Evolutionary conservation across 116 monocot genomes (phyloP).

Genomic region (Zostera marina): DNA sequence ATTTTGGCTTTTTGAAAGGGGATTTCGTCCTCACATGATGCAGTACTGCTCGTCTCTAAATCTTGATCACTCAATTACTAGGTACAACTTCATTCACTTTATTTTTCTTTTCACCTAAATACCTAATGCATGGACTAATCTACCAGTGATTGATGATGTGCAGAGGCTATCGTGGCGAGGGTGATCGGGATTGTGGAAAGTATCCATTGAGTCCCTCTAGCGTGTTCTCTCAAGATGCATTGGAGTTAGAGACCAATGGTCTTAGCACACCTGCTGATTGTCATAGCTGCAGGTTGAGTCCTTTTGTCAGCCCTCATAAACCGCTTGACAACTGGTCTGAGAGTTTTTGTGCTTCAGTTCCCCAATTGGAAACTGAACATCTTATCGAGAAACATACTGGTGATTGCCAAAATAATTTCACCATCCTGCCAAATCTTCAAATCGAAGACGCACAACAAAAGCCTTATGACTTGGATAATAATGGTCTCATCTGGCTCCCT

Average conservation of each 20-base stretch:
- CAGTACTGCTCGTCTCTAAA: not conserved
- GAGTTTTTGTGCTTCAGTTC: not conserved
- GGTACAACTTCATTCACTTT: slow-evolving; percentile 3
- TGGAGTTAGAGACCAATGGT: slow-evolving; percentile 13
- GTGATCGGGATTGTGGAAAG: slow-evolving; percentile 9
- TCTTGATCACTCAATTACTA: slow-evolving; percentile 10
- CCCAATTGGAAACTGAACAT: slow-evolving; percentile 4
- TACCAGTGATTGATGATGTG: not conserved
- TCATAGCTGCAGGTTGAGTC: slow-evolving; percentile 11
- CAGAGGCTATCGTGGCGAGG: slow-evolving; percentile 8
- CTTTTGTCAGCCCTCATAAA: slow-evolving; percentile 12
- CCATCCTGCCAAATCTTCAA: not conserved
- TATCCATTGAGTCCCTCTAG: slow-evolving; percentile 12
- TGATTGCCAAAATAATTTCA: not conserved
- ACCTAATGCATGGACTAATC: not conserved
- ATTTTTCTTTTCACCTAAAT: not conserved
- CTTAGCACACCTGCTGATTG: slow-evolving; percentile 10
- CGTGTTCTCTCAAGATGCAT: slow-evolving; percentile 11
- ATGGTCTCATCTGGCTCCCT: slow-evolving; percentile 54
- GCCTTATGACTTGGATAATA: slow-evolving; percentile 47
- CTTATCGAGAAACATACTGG: not conserved
- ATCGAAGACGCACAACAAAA: slow-evolving; percentile 1
- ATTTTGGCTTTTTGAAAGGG: not conserved
- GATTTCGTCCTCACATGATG: not conserved
- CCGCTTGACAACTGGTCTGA: not conserved